Conservation (phyloP, 2,329 filamentous ascomycete genomes). For the Colletotrichum orbiculare region DNA sequence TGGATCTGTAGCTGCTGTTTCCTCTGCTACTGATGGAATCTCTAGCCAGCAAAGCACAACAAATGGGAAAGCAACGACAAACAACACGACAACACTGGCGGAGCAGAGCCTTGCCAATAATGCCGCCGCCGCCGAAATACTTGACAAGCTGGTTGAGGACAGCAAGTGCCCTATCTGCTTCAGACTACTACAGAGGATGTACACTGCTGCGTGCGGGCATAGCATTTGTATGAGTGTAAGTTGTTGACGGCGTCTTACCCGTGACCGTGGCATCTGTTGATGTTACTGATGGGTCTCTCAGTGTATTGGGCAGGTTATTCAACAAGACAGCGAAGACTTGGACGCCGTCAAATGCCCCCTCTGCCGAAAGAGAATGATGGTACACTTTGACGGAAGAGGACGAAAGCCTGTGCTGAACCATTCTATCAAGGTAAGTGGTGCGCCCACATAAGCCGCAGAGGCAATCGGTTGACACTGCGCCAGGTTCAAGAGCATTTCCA, state of each 20-base stretch:
- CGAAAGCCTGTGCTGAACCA: background rate
- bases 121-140: background rate
- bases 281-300: too few species aligned
- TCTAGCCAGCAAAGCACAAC: too few species aligned
- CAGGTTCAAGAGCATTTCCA: background rate
- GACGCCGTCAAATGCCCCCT: background rate
- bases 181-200: constrained; percentile 2
- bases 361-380: background rate
- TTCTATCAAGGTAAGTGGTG: background rate
- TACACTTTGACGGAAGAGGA: background rate
- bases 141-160: constrained; percentile 9
- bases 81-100: too few species aligned
- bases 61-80: too few species aligned
- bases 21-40: background rate
- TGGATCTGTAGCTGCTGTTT: background rate
- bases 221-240: constrained; percentile 1
- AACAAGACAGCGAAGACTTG: too few species aligned
- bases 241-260: background rate
- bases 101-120: background rate
- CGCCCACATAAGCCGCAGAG: too few species aligned
- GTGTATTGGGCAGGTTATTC: too few species aligned
- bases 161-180: constrained; percentile 11
- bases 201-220: constrained; percentile 2
- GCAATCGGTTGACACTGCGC: background rate
- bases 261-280: too few species aligned